Base-by-base conservation (phyloP, 345 rosid genomes). In the Pistacia integerrima region DNA sequence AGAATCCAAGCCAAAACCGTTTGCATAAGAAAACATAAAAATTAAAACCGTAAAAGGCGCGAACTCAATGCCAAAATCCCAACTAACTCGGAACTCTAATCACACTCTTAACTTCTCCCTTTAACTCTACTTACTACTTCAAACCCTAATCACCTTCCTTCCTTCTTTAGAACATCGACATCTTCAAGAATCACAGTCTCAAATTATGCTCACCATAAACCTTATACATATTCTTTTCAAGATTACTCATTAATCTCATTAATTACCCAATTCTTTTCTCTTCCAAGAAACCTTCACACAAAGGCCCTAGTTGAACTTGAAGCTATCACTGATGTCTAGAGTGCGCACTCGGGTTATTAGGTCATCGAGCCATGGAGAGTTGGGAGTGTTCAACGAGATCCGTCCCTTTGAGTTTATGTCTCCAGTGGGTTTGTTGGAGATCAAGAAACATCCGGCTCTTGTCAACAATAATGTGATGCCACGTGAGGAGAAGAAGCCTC, bases 321-420 rank as follows among this genome's bases (percentile, higher is more conserved):
- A 69, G 62, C 22, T 0, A 51, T 13, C 62, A 1, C 11, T 54
- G 18, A 77, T 81, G 81, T 74, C 71, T 18, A 63, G 54, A 49
- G 67, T 28, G 12, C 44, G 75, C 4, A 7, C 76, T 58, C 67
- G 70, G 13, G 13, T 64, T 51, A 46, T 64, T 38, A 70, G 74
- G 28, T 77, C 84, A 18, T 76, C 80, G 57, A 79, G 79, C 33
- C 86, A 67, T 18, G 84, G 81, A 59, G 83, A 77, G 61, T 51
- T 78, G 49, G 77, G 76, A 2, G 12, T 75, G 33, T 46, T 64
- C 51, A 70, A 36, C 48, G 69, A 76, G 28, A n/a, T 68, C 20
- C 64, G 48, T 12, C 70, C 79, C 4, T 18, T 64, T 2, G 76
- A 79, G 10, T 4, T 13, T 41, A 8, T 61, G 28, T 36, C 71